Evolutionary conservation across 2,329 filamentous ascomycete genomes (phyloP), one percentile per base, ranked within the genome.

Genomic region (Pyrenophora graminea): DNA sequence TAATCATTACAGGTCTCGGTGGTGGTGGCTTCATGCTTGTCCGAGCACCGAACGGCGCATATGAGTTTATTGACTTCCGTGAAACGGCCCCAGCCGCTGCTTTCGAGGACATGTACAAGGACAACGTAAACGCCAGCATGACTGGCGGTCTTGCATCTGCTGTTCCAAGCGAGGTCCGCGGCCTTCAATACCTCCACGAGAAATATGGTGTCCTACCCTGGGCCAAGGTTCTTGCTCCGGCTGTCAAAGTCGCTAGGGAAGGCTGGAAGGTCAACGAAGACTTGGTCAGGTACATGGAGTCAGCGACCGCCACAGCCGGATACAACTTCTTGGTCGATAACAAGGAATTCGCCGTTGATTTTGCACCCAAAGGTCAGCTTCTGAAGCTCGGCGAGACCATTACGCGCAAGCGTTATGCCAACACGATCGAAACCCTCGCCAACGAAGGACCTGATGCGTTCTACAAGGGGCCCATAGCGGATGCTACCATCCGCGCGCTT

Each of bases 11-110:
- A 71, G 92, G 93, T 13, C 88, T 97, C 52, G 92, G 90, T 17
- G 93, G 93, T 6, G 93, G 93, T 34, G 93, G 93, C 2, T 97
- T 97, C 74, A 89, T 91, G 81, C 79, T 96, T 4, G 83, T 96
- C 4, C 85, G 90, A 40, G 80, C 84, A 30, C 76, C 83, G 13
- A 79, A 90, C 51, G 91, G 91, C n/a, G 78, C 79, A 15, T 95
- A 92, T 68, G 91, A 96, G 67, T 86, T 87, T 51, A 85, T 97
- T 61, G 93, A 97, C 74, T 97, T 96, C 68, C 82, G 93, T 39
- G 93, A 97, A 72, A 85, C 88, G 0, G 93, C 93, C 0, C 93
- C 93, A 0, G 88, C 87, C 0, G 89, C 90, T 0, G 89, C 91
- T 0, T 86, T 81, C 58, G 80, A 91, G 72, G 84, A 95, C 64